Base-by-base conservation (phyloP, 371 early-diverging fungal species). In the Mortierella sp. region DNA sequence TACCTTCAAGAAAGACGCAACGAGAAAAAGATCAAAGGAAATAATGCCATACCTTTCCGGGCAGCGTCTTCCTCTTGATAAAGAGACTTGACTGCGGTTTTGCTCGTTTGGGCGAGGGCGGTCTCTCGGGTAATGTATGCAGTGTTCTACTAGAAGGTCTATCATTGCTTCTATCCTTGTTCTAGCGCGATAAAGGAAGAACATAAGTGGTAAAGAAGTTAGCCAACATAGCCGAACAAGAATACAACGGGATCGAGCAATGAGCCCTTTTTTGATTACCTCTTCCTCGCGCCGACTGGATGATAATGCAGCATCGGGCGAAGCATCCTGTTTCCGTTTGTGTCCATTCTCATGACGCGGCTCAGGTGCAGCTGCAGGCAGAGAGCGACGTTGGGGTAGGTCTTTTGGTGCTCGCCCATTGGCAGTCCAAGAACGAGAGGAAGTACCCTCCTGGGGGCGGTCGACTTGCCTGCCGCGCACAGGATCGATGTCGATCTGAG, bases 51-150 rank as follows among this genome's bases (percentile, higher is more conserved):
- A 82, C 79, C 73, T 77, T 85, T 76, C 74, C 77, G 54, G 71
- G 71, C 74, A 74, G 71, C 10, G 86, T 77, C 26, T 79, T 85
- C 46, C 82, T 85, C 74, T 79, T 85, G 4, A 85, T 26, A 69
- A 85, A 85, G 48, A 85, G 40, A 28, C 77, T 85, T 0, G 85
- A 55, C 3, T 75, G 55, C 11, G 67, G 46, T 71, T 84, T 84
- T 16, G 71, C 4, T 43, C 83, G 69, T 59, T 80, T 84, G 6
- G 81, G 78, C 4, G 83, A 79, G 3, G 83, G 80, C 3, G 79
- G 80, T 64, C 80, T 59, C 5, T 74, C 71, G 5, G 74, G 73
- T 2, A 46, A 0, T 14, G 53, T 55, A 34, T 53, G 37, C 26
- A 34, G 14, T 1, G 54, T 31, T 43, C 24, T 37, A n/a, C 3